Evolutionary conservation across 1,139 yeast species (phyloP).

Genomic region (Nakaseomyces bracarensis): DNA sequence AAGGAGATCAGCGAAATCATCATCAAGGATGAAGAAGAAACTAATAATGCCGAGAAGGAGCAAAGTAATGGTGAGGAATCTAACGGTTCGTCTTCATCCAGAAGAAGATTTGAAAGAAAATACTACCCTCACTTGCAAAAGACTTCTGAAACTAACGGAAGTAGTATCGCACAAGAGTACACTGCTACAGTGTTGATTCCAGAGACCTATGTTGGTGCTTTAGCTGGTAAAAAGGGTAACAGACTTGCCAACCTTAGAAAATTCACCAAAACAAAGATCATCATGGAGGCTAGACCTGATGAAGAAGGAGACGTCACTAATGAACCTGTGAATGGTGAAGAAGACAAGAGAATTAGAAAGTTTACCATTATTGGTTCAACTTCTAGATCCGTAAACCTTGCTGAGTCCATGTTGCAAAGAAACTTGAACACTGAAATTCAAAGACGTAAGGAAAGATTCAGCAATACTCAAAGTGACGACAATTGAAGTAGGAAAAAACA

Average conservation of each 20-base stretch:
- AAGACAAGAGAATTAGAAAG: slow-evolving; percentile 57
- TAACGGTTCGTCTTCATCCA: neutral
- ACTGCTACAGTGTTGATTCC: slow-evolving; percentile 42
- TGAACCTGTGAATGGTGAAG: slow-evolving; percentile 53
- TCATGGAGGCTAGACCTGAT: slow-evolving; percentile 53
- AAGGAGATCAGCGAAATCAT: slow-evolving; percentile 33
- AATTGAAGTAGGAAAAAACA: neutral
- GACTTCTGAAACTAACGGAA: slow-evolving; percentile 7
- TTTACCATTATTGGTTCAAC: slow-evolving; percentile 66
- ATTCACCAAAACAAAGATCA: slow-evolving; percentile 71
- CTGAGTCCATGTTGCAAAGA: slow-evolving; percentile 31
- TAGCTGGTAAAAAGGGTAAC: slow-evolving; percentile 80
- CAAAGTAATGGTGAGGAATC: neutral
- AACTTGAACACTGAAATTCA: slow-evolving; percentile 70
- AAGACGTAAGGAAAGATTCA: slow-evolving; percentile 39
- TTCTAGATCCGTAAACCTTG: slow-evolving; percentile 24
- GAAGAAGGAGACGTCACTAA: slow-evolving; percentile 41
- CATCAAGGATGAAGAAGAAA: slow-evolving; percentile 21
- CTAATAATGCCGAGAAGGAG: slow-evolving; percentile 15
- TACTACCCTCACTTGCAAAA: slow-evolving; percentile 20
- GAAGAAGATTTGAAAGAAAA: slow-evolving; percentile 11
- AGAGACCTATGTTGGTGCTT: slow-evolving; percentile 80
- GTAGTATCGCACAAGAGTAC: slow-evolving; percentile 10
- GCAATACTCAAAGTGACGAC: neutral
- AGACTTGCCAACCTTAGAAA: slow-evolving; percentile 83